Evolutionary conservation across 176 grass and related monocot genomes (phyloP), one percentile per base, ranked within the genome.

Genomic region (Avena eriantha): DNA sequence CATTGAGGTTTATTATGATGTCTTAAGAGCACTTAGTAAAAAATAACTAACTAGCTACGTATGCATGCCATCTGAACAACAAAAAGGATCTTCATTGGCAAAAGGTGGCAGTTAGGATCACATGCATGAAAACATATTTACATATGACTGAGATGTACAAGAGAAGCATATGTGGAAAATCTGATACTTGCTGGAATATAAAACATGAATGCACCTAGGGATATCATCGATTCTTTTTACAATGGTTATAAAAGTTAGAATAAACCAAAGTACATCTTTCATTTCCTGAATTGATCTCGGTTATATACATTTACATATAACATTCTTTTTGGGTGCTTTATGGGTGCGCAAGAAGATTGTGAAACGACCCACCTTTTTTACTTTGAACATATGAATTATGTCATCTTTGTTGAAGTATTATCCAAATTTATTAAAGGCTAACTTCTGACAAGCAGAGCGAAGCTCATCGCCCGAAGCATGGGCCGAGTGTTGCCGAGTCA

Each of bases 81-180:
- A 43, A 83, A 65, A 22, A 9, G 8, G 35, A 87, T 39, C 23
- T 69, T 47, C 7, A 46, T 46, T 18, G 35, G n/a, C 16, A 16
- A 83, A 82, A 23, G 61, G 3, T 3, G 33, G 15, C 22, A 4
- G 45, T 73, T 87, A 10, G 13, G 59, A 64, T 83, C 17, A 46
- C 33, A 55, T 26, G 19, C 26, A 77, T 78, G 3, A 46, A 47
- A 47, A 68, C 11, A 82, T 70, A 41, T 45, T 19, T 73, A 83
- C 59, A 21, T 50, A 50, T 2, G 10, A 1, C 1, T 7, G 17
- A 46, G 41, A 63, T 72, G 29, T 56, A 13, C 5, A 65, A 74
- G 16, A 13, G 18, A 75, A 75, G 63, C 45, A 53, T 35, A 53
- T 23, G 60, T 58, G 17, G 56, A 57, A 69, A 68, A 33, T 1